phyloP scores from a whole-genome alignment of 2,329 filamentous ascomycete species.

The Diplocarpon mali region DNA sequence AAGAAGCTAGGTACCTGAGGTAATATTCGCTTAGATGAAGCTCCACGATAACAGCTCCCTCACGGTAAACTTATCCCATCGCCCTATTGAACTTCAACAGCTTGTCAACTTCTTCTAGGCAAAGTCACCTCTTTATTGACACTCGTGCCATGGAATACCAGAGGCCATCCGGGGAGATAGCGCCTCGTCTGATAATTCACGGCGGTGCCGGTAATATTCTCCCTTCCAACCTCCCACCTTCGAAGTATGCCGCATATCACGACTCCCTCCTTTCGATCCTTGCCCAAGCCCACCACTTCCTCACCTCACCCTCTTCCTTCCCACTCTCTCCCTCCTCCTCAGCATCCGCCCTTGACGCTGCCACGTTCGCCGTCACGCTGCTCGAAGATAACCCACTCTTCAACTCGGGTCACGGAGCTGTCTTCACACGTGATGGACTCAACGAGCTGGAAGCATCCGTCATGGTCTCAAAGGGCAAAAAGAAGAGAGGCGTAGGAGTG shows the following conservation, averaged over 20 bases:
- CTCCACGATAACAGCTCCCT: no score
- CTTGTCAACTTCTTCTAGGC: no score
- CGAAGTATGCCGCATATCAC: slow-evolving; percentile 48
- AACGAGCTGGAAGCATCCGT: slow-evolving; percentile 81
- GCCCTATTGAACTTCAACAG: no score
- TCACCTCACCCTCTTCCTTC: slow-evolving; percentile 47
- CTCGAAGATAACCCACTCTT: slow-evolving; percentile 76
- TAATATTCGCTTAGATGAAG: no score
- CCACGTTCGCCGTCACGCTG: slow-evolving; percentile 61
- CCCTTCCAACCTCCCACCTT: slow-evolving; percentile 44
- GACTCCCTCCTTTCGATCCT: slow-evolving; percentile 52
- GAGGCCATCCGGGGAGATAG: background rate
- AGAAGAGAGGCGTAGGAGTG: slow-evolving; percentile 69
- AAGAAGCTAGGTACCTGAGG: no score
- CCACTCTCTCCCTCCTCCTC: slow-evolving; percentile 33
- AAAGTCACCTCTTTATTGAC: no score
- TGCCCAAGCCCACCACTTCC: slow-evolving; percentile 31
- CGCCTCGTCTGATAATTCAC: slow-evolving; percentile 11
- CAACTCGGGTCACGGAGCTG: slow-evolving; percentile 74
- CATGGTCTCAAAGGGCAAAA: slow-evolving; percentile 65
- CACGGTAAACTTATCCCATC: no score
- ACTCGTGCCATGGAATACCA: slow-evolving; percentile 6
- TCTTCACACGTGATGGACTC: slow-evolving; percentile 72
- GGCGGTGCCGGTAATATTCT: slow-evolving; percentile 63
- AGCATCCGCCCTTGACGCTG: slow-evolving; percentile 54